Percentiles rank a stretch among this genome's conserved stretches.
These are phyloP conservation scores for Fonsecaea pedrosoi DNA, from an alignment of 2,329 filamentous ascomycete genomes.

Conservation along the genomic window DNA sequence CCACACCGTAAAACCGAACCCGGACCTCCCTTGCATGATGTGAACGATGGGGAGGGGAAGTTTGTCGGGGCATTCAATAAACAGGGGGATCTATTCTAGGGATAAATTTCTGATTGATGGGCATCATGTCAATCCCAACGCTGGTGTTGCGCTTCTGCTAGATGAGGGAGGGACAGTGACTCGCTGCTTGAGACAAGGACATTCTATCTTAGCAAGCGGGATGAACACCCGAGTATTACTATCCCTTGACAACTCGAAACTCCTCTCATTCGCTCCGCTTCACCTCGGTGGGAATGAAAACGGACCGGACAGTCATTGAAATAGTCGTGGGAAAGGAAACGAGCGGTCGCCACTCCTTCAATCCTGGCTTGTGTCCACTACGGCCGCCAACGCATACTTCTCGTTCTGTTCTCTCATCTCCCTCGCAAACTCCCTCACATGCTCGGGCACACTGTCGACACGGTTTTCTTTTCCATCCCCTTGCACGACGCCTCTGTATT, in stretches of 20 bases:
- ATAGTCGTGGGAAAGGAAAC: background rate
- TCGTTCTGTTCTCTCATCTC: slow-evolving; percentile 54
- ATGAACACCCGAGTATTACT: background rate
- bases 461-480: slow-evolving; percentile 60
- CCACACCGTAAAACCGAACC: background rate
- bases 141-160: background rate
- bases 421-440: slow-evolving; percentile 63
- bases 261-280: background rate
- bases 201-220: background rate
- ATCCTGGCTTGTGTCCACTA: slow-evolving; percentile 31
- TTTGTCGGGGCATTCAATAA: background rate
- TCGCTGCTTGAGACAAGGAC: background rate
- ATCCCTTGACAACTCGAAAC: background rate
- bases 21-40: background rate
- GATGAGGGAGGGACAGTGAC: background rate
- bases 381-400: slow-evolving; percentile 48
- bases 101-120: background rate
- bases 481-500: slow-evolving; percentile 38
- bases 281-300: background rate
- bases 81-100: background rate
- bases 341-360: background rate
- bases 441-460: slow-evolving; percentile 49
- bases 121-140: background rate
- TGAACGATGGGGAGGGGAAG: background rate
- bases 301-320: background rate